Evolutionary conservation across 2,329 filamentous ascomycete species (phyloP), one percentile per base, ranked within the genome.

Genomic region (Aquanectria penicillioides): DNA sequence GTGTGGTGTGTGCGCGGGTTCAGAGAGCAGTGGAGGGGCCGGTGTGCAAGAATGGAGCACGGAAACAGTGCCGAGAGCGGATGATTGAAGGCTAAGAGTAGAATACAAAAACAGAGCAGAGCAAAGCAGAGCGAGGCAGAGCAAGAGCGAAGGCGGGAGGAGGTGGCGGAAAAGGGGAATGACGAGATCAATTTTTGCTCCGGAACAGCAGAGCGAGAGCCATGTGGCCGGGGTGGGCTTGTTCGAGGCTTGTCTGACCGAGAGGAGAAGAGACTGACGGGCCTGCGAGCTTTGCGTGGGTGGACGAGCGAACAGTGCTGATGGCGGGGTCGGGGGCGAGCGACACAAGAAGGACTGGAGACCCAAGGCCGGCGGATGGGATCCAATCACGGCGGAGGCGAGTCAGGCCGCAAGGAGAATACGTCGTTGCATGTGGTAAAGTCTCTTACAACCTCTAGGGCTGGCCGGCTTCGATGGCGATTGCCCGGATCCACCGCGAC

Each of bases 111-210:
- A 57, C 33, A 49, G 26, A 53, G 20, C 25, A 46, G 41, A 43
- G 33, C 22, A 54, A 29, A 15, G 18, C 43, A 48, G 44, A 38
- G 34, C 15, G 40, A 52, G 50, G 29, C 23, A 40, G 34, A 50
- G 54, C 54, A 31, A 31, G 36, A 33, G 48, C 28, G 26, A 43
- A 50, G 26, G 33, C 15, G 33, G 33, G 38, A 57, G 47, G 40
- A 48, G 48, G 55, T 58, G 50, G 50, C 44, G 36, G 25, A 57
- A 54, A 69, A 65, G 62, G 62, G 67, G 60, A 62, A 73, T 70
- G 71, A 72, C 67, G 69, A 74, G 69, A 69, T 65, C 60, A 66
- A 66, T 64, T 64, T 68, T 65, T 65, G 63, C 63, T 69, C 63
- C 57, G 61, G 53, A 57, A 61, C 61, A 61, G 51, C 56, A 66